These are phyloP conservation scores for Articulospora tetracladia DNA, from an alignment of 495 filamentous ascomycete genomes.

Conservation along the genomic window DNA sequence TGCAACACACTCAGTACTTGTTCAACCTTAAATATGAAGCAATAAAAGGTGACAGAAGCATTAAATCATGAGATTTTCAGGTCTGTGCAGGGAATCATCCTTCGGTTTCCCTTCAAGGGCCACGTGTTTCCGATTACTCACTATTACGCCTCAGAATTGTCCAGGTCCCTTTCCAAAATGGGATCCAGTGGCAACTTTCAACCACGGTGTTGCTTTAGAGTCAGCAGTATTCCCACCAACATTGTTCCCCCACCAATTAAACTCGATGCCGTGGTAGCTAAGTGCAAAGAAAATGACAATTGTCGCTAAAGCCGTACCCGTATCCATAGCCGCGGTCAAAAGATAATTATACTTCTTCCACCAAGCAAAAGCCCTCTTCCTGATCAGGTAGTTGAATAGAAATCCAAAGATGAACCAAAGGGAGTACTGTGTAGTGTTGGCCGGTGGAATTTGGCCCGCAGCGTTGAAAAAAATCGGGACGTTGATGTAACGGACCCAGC, in stretches of 20 bases:
- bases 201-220: background rate
- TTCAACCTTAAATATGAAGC: no score
- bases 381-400: constrained; percentile 59
- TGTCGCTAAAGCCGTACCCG: constrained; percentile 37
- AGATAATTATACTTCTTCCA: constrained; percentile 67
- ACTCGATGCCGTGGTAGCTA: background rate
- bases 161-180: background rate
- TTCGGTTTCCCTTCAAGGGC: no score
- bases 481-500: constrained; percentile 39
- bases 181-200: background rate
- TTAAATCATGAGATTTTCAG: no score
- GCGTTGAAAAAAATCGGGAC: constrained; percentile 67
- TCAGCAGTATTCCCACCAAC: background rate
- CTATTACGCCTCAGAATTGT: background rate
- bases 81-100: no score
- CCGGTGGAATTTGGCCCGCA: constrained; percentile 58
- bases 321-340: constrained; percentile 58
- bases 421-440: constrained; percentile 62
- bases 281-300: constrained; percentile 46
- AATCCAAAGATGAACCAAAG: constrained; percentile 49
- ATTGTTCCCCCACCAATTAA: background rate
- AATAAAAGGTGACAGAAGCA: no score
- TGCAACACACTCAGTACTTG: no score
- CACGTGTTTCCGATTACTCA: no score
- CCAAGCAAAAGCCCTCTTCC: constrained; percentile 54